Base-by-base conservation (phyloP, 495 filamentous ascomycete species). In the Aspergillus sclerotiicarbonarius region DNA sequence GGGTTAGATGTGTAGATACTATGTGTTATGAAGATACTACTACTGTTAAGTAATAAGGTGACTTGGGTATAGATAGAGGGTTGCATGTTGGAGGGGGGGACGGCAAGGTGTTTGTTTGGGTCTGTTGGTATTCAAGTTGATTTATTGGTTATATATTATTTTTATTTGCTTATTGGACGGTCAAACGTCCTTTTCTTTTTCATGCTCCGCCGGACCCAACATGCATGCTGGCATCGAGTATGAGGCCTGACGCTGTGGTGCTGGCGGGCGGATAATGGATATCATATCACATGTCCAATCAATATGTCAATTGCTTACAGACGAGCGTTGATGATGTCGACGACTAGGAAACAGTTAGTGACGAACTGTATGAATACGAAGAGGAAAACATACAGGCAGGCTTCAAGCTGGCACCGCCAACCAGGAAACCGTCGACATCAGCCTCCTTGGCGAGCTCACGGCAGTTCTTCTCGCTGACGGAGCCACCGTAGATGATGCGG, bases 391-490 rank as follows among this genome's bases (percentile, higher is more conserved):
- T 76, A 93, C 90, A 97, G 65, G 92, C 94, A 66, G 94, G 94
- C 86, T 98, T 98, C 80, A 98, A 84, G 78, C 90, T 96, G 63
- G 94, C 94, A 75, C 94, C 94, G 65, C 94, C 94, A 69, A 98
- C 94, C 66, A 98, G 84, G 83, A 98, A 98, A 19, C 94, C 94
- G 74, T 98, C 94, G 75, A 98, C 93, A 80, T 98, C 95, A 58
- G 81, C 71, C 84, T 97, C 84, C 79, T 88, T 89, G 63, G 89
- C 88, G 66, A 98, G 84, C 29, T 97, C 93, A 68, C 84, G 86
- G 81, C 90, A 94, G 85, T 98, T 98, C 89, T 96, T 96, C 81
- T 95, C 94, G 70, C 82, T 96, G 63, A 98, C 94, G 67, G 89
- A 93, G 62, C 94, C 94, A 59, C 94, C 94, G 75, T 98, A 98